Base-by-base conservation (phyloP, 306 rosid genomes). In the Ceratonia siliqua region DNA sequence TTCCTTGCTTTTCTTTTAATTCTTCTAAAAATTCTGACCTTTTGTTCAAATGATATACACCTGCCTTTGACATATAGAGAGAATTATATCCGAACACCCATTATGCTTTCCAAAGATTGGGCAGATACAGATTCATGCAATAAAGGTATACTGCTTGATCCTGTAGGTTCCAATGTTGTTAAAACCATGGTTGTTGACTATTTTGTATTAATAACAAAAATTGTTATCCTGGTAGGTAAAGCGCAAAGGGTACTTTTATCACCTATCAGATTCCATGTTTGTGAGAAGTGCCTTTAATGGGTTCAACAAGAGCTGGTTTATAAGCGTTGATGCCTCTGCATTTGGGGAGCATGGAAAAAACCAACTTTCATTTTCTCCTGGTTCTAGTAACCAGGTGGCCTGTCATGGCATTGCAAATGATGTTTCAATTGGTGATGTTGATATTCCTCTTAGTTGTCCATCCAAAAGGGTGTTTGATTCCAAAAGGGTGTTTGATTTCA, bases 21-120 rank as follows among this genome's bases (percentile, higher is more conserved):
- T 20, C 42, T 33, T 50, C 8, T 49, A 5, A 4, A 41, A 36
- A 1, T 62, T 68, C 43, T 55, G 17, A n/a, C 39, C 20, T 43
- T 71, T 13, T 50, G 39, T 62, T 72, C 27, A 14, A 21, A 20
- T 73, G 17, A 49, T 30, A 42, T 55, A 18, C 33, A 8, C 25
- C 42, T 81, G 48, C 41, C 2, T 56, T 62, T 73, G 17, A 2
- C 48, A 2, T 74, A 48, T 25, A 84, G 88, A 75, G 67, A 70
- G 45, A 21, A 74, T 85, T 36, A 7, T 33, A 42, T 52, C 10
- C 0, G 82, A 85, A 45, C 88, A 85, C 49, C 66, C 66, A 18
- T 21, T 50, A 52, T 81, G 82, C 62, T 85, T 81, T 74, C 85
- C 88, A 4, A 58, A 70, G 66, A 10, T 81, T 12, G 88, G 88